Evolutionary conservation across 192 early-diverging fungal genomes (phyloP).

Genomic region (Phlyctochytrium planicorne): DNA sequence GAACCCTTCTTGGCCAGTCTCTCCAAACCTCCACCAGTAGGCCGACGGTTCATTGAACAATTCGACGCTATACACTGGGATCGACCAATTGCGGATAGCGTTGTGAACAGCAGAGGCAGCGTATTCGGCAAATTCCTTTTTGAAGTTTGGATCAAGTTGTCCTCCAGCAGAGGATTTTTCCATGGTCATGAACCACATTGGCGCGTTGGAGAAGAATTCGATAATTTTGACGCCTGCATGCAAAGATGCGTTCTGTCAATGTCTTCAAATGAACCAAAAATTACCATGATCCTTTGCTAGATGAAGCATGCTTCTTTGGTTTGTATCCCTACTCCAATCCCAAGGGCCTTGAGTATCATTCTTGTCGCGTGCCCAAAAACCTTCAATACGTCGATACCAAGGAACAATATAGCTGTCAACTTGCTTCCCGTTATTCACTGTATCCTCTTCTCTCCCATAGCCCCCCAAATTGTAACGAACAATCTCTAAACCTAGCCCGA

Average conservation of each 20-base stretch:
- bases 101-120: conserved; percentile 17
- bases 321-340: conserved; percentile 27
- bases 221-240: conserved; percentile 3
- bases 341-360: conserved; percentile 4
- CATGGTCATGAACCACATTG: conserved; percentile 36
- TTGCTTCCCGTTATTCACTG: background rate
- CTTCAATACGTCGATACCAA: background rate
- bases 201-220: conserved; percentile 32
- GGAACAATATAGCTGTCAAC: background rate
- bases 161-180: conserved; percentile 22
- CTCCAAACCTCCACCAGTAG: conserved; percentile 13
- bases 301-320: conserved; percentile 27
- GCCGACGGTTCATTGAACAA: conserved; percentile 27
- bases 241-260: conserved; percentile 5
- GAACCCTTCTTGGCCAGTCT: conserved; percentile 23
- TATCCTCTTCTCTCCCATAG: conserved; percentile 19
- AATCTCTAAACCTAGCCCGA: conserved; percentile 20
- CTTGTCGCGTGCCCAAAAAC: background rate
- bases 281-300: no score
- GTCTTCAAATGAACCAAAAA: no score
- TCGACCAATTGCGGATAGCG: conserved; percentile 11
- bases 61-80: conserved; percentile 18
- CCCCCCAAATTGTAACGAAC: conserved; percentile 31
- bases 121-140: conserved; percentile 10
- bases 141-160: background rate